These are phyloP conservation scores for Musa balbisiana DNA, from an alignment of 202 grass and related monocot genomes.

Conservation along the genomic window DNA sequence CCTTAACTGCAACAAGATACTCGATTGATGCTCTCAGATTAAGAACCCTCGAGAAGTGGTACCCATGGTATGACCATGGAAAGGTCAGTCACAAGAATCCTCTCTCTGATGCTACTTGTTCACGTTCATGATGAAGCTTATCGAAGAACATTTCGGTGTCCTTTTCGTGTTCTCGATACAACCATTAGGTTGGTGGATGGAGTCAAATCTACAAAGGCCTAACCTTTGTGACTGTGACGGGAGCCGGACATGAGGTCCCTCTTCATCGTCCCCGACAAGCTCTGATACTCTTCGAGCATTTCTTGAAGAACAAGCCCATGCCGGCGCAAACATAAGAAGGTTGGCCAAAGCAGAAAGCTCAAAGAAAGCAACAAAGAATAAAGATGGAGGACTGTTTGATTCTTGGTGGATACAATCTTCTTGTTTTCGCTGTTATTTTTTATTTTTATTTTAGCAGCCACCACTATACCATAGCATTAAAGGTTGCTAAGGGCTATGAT, in stretches of 20 bases:
- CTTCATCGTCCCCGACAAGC: slow-evolving; percentile 53
- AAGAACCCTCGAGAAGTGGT: slow-evolving; percentile 44
- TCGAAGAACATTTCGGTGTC: neutral
- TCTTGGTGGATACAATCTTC: neutral
- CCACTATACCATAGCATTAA: neutral
- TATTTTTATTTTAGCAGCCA: neutral
- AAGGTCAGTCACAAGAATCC: slow-evolving; percentile 20
- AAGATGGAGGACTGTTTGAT: neutral
- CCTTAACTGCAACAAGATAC: slow-evolving; percentile 59
- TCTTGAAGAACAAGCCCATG: slow-evolving; percentile 54
- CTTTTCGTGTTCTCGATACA: neutral
- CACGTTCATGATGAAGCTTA: neutral
- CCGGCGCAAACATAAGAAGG: slow-evolving; percentile 1
- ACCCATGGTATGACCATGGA: slow-evolving; percentile 53
- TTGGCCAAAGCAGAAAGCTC: neutral
- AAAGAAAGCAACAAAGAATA: neutral
- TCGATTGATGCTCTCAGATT: slow-evolving; percentile 73
- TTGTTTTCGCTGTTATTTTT: neutral
- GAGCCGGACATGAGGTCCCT: slow-evolving; percentile 83
- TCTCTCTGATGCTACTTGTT: neutral
- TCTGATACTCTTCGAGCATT: slow-evolving; percentile 73
- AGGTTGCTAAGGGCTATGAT: neutral
- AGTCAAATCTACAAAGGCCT: slow-evolving; percentile 83
- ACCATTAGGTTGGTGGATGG: slow-evolving; percentile 78
- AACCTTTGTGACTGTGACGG: slow-evolving; percentile 60